These are phyloP conservation scores for Furcasterigmium furcatum DNA, from an alignment of 2,329 filamentous ascomycete species.

Conservation along the genomic window DNA sequence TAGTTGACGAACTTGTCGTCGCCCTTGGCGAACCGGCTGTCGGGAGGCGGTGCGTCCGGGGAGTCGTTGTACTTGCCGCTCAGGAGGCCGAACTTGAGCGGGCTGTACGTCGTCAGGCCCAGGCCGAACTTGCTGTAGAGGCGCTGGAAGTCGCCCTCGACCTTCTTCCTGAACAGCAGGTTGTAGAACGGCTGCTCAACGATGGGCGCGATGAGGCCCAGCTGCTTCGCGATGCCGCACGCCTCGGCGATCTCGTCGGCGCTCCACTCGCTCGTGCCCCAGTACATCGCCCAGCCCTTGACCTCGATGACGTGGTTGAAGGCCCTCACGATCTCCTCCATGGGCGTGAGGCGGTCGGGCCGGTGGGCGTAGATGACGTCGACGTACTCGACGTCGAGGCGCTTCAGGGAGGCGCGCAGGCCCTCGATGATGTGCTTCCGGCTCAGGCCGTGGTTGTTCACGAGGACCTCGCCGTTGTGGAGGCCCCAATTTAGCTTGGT, in stretches of 20 bases:
- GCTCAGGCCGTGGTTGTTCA: conserved; percentile 59
- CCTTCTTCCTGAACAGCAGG: conserved; percentile 56
- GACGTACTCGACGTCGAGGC: conserved; percentile 58
- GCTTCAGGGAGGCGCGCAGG: conserved; percentile 52
- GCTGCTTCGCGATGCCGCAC: conserved; percentile 54
- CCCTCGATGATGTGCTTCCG: conserved; percentile 62
- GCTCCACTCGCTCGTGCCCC: conserved; percentile 69
- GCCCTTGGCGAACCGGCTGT: conserved; percentile 56
- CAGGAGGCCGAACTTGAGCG: conserved; percentile 54
- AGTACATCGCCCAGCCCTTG: conserved; percentile 66
- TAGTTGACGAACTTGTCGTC: conserved; percentile 54
- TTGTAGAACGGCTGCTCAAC: conserved; percentile 70
- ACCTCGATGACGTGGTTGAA: conserved; percentile 67
- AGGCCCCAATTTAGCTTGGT: conserved; percentile 65
- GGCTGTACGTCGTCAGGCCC: conserved; percentile 61
- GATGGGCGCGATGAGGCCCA: conserved; percentile 59
- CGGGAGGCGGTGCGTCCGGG: conserved; percentile 48
- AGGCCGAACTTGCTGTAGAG: conserved; percentile 57
- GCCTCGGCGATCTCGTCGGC: conserved; percentile 66
- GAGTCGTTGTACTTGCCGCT: conserved; percentile 64
- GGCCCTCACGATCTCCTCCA: conserved; percentile 67
- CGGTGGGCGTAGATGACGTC: conserved; percentile 70
- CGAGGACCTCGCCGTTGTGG: conserved; percentile 56
- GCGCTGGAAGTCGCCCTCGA: conserved; percentile 61
- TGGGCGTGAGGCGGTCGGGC: conserved; percentile 64